Conservation (phyloP, 805 yeast species). For the Torulaspora franciscae region DNA sequence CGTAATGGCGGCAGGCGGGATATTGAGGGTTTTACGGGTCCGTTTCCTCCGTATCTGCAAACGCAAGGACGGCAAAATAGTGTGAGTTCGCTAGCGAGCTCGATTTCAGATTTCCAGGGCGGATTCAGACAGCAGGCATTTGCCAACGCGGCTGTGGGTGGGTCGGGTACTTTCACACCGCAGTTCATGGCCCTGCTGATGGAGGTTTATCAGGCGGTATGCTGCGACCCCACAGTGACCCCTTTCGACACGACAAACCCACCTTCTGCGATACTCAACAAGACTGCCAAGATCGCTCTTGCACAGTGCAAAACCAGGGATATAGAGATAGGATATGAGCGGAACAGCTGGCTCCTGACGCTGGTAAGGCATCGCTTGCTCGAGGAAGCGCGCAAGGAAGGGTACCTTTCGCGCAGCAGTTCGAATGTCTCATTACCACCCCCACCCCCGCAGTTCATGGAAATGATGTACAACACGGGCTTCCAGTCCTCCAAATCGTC, state of each 20-base stretch:
- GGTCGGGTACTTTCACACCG: conserved; percentile 26
- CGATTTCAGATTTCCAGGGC: conserved; percentile 25
- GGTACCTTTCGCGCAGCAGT: conserved; percentile 27
- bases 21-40: conserved; percentile 1
- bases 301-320: conserved; percentile 34
- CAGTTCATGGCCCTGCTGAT: conserved; percentile 44
- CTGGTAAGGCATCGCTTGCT: conserved; percentile 39
- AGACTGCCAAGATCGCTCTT: conserved; percentile 53
- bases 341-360: conserved; percentile 37
- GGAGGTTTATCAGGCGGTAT: conserved; percentile 45
- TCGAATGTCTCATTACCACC: conserved; percentile 28
- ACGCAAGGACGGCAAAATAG: conserved; percentile 25
- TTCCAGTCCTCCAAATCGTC: conserved; percentile 12
- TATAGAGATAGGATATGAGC: conserved; percentile 39
- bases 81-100: conserved; percentile 29
- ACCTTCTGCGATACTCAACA: conserved; percentile 60
- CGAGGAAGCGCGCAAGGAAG: conserved; percentile 31
- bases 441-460: conserved; percentile 17
- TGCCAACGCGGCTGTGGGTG: conserved; percentile 11
- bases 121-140: conserved; percentile 11
- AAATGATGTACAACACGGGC: conserved; percentile 7
- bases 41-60: conserved; percentile 18
- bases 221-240: conserved; percentile 56
- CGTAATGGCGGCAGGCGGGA: conserved; percentile 4
- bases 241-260: conserved; percentile 64